Percentiles rank a stretch among this genome's conserved stretches.
Conservation (phyloP, 805 yeast species). For the Yarrowia hollandica region DNA sequence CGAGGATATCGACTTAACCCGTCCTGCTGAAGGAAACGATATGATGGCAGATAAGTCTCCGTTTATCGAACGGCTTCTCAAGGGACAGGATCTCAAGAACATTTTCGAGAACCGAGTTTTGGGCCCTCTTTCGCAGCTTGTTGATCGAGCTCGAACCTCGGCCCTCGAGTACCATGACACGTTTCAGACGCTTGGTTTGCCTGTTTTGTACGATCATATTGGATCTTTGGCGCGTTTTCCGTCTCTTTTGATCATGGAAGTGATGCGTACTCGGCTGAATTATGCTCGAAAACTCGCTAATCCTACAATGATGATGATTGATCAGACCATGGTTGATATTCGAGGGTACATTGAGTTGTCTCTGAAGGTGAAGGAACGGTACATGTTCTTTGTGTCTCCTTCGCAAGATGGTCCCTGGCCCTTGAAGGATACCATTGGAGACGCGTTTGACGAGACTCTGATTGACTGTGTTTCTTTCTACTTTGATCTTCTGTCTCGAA, state of each 20-base stretch:
- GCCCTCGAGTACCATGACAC: conserved; percentile 59
- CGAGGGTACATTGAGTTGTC: conserved; percentile 74
- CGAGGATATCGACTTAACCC: conserved; percentile 66
- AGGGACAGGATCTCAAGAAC: conserved; percentile 51
- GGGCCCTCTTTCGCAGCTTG: conserved; percentile 73
- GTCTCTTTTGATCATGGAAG: conserved; percentile 72
- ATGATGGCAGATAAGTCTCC: conserved; percentile 63
- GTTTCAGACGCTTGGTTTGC: conserved; percentile 69
- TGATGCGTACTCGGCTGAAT: conserved; percentile 67
- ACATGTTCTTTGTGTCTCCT: conserved; percentile 53
- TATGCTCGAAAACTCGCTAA: conserved; percentile 77
- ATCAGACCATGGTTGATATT: conserved; percentile 86
- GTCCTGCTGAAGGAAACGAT: conserved; percentile 40
- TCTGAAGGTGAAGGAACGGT: conserved; percentile 67
- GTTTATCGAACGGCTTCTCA: conserved; percentile 79
- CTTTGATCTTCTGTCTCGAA: conserved; percentile 68
- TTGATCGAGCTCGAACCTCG: conserved; percentile 75
- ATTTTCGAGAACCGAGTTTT: conserved; percentile 71
- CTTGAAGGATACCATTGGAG: conserved; percentile 62
- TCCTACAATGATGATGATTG: conserved; percentile 95
- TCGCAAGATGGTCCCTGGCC: conserved; percentile 68
- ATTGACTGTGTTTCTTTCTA: conserved; percentile 72
- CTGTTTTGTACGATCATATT: conserved; percentile 63
- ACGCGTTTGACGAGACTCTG: conserved; percentile 63
- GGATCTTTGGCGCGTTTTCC: conserved; percentile 74